Base-by-base conservation (phyloP, 2,329 filamentous ascomycete species). In the Talaromyces atroroseus region DNA sequence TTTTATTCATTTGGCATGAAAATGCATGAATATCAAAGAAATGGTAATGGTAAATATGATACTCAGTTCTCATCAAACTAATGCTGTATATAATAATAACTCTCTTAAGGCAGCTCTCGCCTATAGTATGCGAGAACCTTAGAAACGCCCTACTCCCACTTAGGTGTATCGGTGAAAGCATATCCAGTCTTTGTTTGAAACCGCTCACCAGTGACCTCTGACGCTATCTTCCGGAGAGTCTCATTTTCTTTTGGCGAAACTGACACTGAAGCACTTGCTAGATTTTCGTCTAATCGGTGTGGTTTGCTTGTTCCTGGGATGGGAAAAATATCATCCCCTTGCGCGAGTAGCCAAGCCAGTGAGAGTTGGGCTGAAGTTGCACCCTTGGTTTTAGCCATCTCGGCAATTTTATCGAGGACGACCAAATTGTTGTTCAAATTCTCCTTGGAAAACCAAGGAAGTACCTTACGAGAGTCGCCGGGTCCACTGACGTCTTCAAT, bases 401-500 rank as follows among this genome's bases (percentile, higher is more conserved):
- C 66, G 50, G 74, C 68, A 7, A 81, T 65, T 56, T 75, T 71
- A 1, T 75, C 65, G 16, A 80, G 73, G 5, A 82, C 71, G 61
- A 76, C 70, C 23, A 79, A 64, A 62, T 82, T 82, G 54, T 77
- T 71, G 45, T 74, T 65, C 64, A 82, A 76, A 55, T 76, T 76
- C 42, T 77, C 78, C 2, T 74, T 73, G 57, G 78, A 72, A 68
- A 81, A 83, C 18, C 78, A 75, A 2, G 79, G 76, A 49, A 78
- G 57, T 2, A 57, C 47, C 10, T 64, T 66, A 10, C 79, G 74
- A 49, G 78, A 62, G 58, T 81, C 79, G 29, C 70, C 74, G 7
- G 60, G 55, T 47, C 77, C 70, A 0, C 75, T 75, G 38, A 82
- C 69, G 55, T 82, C 79, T 4, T 74, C 65, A 1, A 66, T 42